Evolutionary conservation across 352 stramenopile species (phyloP).

Genomic region (Globisporangium paddicum): DNA sequence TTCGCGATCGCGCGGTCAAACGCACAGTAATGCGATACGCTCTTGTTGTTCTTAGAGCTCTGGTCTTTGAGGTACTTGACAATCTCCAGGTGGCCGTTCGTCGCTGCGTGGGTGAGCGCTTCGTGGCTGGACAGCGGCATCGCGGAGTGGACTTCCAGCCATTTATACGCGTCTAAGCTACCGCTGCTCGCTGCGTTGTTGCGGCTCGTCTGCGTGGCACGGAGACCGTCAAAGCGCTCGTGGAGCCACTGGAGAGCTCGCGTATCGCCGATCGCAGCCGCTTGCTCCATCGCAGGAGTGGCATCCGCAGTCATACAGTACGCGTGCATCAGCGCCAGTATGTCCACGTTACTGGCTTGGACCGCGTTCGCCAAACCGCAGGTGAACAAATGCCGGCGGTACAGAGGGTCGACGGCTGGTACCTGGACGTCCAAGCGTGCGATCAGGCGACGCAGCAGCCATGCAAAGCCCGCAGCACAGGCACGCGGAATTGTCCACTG

Average conservation of each 20-base stretch:
- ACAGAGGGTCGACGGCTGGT: neutral
- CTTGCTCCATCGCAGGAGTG: neutral
- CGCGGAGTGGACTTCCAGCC: neutral
- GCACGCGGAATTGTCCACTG: neutral
- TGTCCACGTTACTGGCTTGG: neutral
- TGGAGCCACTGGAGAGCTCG: neutral
- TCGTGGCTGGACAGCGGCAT: neutral
- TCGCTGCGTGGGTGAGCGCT: neutral
- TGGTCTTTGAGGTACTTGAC: neutral
- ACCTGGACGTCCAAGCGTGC: neutral
- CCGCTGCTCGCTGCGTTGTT: neutral
- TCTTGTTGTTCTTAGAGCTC: neutral
- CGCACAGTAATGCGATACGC: neutral
- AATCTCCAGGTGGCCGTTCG: neutral
- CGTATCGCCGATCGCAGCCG: neutral
- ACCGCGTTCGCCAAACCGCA: neutral
- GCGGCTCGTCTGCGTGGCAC: neutral
- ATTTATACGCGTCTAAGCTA: neutral
- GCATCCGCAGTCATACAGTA: neutral
- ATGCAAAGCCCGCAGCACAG: neutral
- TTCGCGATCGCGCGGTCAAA: conserved; percentile 2
- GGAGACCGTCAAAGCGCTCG: neutral
- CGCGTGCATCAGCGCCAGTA: neutral
- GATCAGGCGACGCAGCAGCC: neutral
- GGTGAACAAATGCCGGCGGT: neutral